A percentile compares a stretch with the other conserved stretches of the same genome.
Evolutionary conservation across 176 grass and related monocot species (phyloP).

Genomic region (Zoysia pacifica): DNA sequence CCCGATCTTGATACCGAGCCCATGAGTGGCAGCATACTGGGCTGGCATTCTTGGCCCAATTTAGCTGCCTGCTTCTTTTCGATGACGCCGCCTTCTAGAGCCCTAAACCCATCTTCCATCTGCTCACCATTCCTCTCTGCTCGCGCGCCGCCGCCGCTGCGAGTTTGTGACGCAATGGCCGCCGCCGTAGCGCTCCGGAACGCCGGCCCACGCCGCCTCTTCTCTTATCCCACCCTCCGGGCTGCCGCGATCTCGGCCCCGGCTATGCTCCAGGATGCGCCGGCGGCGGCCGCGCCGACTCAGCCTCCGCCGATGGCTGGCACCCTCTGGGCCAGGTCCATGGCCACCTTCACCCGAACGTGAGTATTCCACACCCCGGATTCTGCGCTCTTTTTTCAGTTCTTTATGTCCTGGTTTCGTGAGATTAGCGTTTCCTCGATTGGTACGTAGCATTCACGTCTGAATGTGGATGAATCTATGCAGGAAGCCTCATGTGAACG

Average conservation of each 20-base stretch:
- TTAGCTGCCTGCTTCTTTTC: background rate
- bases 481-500: slow-evolving; percentile 97
- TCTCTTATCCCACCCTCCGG: slow-evolving; percentile 44
- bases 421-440: background rate
- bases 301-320: slow-evolving; percentile 20
- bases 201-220: slow-evolving; percentile 37
- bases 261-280: slow-evolving; percentile 32
- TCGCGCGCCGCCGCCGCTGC: slow-evolving; percentile 7
- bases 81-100: slow-evolving; percentile 26
- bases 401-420: too few relatives aligned
- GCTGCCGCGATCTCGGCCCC: slow-evolving; percentile 37
- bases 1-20: background rate
- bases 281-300: background rate
- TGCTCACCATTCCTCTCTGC: background rate
- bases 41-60: background rate
- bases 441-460: background rate
- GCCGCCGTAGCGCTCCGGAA: slow-evolving; percentile 52
- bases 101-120: slow-evolving; percentile 49
- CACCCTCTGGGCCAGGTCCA: slow-evolving; percentile 65
- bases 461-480: slow-evolving; percentile 32
- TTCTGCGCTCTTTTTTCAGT: background rate
- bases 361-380: slow-evolving; percentile 39
- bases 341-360: slow-evolving; percentile 98
- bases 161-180: slow-evolving; percentile 43
- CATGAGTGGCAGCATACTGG: background rate